Evolutionary conservation across 2,329 filamentous ascomycete species (phyloP), one percentile per base, ranked within the genome.

Genomic region (Periconia macrospinosa): DNA sequence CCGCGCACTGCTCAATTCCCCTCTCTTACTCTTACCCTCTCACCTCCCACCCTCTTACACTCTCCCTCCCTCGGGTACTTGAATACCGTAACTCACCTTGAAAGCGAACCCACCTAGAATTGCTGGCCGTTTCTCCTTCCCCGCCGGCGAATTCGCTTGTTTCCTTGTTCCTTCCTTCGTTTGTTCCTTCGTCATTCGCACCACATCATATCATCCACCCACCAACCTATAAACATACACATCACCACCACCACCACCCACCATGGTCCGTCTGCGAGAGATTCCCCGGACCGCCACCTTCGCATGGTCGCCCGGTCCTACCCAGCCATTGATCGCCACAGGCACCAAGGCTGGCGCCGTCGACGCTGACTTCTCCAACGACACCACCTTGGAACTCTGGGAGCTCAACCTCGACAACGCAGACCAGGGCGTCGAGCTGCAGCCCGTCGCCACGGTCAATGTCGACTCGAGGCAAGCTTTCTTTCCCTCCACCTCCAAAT

Each of bases 271-370:
- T 79, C 83, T 97, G 77, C 87, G 93, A 82, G 92, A 97, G 81
- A 95, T 99, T 72, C 90, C 92, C 75, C 87, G 94, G 78, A 99
- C 94, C 69, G 94, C 93, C 76, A 90, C 93, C 69, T 99, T 99
- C 76, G 91, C 94, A 71, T 99, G 94, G 93, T 96, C 91, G 64
- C 89, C 92, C 23, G 90, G 87, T 65, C 79, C 90, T 47, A 83
- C 85, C 40, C 86, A 87, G 64, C 92, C 93, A 66, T 82, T 96
- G 64, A 81, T 99, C 60, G 93, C 91, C 56, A 99, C 94, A 27
- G 94, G 94, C 67, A 99, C 94, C 45, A 88, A 92, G 65, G 92
- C 94, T 57, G 94, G 94, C 59, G 94, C 94, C 66, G 92, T 99
- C 41, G 92, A 96, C 76, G 92, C 91, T 66, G 92, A 97, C 76